phyloP scores from a whole-genome alignment of 345 rosid species.

The Linum lewisii region DNA sequence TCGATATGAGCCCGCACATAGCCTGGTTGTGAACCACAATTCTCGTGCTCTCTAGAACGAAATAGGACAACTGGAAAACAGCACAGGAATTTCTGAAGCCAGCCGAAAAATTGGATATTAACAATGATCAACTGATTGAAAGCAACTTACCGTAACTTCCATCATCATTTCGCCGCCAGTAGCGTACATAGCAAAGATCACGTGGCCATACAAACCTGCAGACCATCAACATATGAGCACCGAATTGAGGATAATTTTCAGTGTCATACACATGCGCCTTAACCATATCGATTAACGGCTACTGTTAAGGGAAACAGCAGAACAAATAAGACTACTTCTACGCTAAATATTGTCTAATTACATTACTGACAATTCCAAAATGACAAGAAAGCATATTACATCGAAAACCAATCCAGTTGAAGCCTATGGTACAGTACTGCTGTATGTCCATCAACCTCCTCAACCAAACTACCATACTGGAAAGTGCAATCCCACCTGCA shows the following conservation, averaged over 20 bases:
- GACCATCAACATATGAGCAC: conserved; percentile 10
- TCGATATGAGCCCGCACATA: conserved; percentile 93
- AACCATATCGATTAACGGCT: too few species aligned
- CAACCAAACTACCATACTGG: conserved; percentile 88
- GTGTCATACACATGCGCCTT: too few species aligned
- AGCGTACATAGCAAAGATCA: conserved; percentile 97
- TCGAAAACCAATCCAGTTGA: conserved; percentile 95
- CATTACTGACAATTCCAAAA: background rate
- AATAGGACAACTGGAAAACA: conserved; percentile 75
- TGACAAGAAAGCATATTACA: conserved; percentile 34
- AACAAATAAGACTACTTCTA: too few species aligned
- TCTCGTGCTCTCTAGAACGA: conserved; percentile 94
- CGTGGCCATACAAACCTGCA: conserved; percentile 98
- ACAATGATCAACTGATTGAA: background rate
- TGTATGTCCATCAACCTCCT: conserved; percentile 99
- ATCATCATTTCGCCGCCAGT: conserved; percentile 98
- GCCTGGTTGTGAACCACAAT: conserved; percentile 89
- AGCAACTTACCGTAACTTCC: conserved; percentile 81
- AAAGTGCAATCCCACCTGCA: conserved; percentile 99
- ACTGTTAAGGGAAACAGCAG: too few species aligned
- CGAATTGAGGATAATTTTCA: background rate
- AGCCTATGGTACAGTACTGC: conserved; percentile 93
- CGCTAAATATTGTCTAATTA: background rate
- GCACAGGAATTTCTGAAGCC: conserved; percentile 15
- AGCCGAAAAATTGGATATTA: conserved; percentile 5